Percentiles rank a stretch among this genome's conserved stretches.
These are phyloP conservation scores for Gracilaria gracilis DNA, from an alignment of 23 red algal species.

Conservation along the genomic window DNA sequence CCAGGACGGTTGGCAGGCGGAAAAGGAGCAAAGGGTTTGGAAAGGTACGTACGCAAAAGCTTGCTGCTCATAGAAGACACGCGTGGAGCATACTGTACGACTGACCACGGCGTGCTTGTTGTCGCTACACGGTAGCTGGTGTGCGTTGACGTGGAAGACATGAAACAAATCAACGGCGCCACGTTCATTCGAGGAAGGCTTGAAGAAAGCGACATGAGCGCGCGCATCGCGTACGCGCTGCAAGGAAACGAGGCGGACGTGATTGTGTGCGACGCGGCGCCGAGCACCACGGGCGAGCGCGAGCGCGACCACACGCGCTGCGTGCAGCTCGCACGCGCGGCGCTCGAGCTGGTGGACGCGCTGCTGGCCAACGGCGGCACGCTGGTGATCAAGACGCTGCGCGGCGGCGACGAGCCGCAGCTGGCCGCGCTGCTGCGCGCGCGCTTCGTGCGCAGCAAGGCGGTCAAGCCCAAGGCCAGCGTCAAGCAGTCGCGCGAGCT, in stretches of 20 bases:
- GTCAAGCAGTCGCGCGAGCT: constrained; percentile 48
- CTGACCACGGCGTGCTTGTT: not conserved
- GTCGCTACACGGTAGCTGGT: constrained; percentile 71
- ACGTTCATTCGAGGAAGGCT: constrained; percentile 67
- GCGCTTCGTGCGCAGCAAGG: constrained; percentile 19
- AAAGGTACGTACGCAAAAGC: constrained; percentile 27
- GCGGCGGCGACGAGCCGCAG: constrained; percentile 48
- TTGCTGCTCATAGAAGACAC: no score
- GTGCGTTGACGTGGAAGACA: constrained; percentile 66
- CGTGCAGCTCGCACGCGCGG: constrained; percentile 41
- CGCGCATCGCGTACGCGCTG: constrained; percentile 47
- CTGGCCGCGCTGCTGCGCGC: constrained; percentile 4
- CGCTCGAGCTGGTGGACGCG: constrained; percentile 14
- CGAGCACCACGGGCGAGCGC: constrained; percentile 71
- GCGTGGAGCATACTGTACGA: no score
- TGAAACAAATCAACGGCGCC: constrained; percentile 72
- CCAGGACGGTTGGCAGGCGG: constrained; percentile 3
- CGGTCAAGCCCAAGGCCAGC: constrained; percentile 55
- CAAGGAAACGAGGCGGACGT: constrained; percentile 73
- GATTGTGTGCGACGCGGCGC: constrained; percentile 82
- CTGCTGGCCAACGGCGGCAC: constrained; percentile 52
- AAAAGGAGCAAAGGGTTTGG: constrained; percentile 35
- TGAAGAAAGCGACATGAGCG: constrained; percentile 2
- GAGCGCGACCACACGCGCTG: constrained; percentile 59
- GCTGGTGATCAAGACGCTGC: constrained; percentile 57